Percentiles rank a stretch among this genome's conserved stretches.
These are phyloP conservation scores for Paracorniculantispora psalliotae DNA, from an alignment of 2,329 filamentous ascomycete species.

Conservation along the genomic window DNA sequence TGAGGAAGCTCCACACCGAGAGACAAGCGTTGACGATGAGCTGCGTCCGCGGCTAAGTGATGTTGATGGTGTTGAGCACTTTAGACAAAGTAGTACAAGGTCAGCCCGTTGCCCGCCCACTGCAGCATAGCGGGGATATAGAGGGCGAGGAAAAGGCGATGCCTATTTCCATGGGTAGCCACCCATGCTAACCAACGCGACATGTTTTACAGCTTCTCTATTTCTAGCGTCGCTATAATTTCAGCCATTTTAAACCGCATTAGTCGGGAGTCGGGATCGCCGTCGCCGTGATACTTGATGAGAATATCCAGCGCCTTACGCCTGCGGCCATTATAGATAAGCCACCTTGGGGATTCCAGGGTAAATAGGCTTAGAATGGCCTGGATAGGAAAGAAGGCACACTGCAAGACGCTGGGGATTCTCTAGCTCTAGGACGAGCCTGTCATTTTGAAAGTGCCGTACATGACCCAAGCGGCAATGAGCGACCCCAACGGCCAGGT, in stretches of 20 bases:
- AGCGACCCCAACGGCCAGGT: conserved; percentile 17
- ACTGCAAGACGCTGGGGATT: conserved; percentile 20
- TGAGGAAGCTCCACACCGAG: no score
- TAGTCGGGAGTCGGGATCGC: conserved; percentile 25
- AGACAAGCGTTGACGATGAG: conserved; percentile 29
- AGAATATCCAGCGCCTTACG: conserved; percentile 30
- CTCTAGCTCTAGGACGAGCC: conserved; percentile 19
- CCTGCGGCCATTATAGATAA: conserved; percentile 30
- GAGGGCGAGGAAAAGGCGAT: conserved; percentile 31
- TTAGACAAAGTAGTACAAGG: conserved; percentile 35
- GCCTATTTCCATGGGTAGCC: conserved; percentile 29
- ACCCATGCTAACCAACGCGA: conserved; percentile 24
- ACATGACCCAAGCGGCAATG: conserved; percentile 22
- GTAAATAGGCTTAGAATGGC: conserved; percentile 1
- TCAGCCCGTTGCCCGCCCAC: conserved; percentile 27
- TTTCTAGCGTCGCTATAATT: conserved; percentile 22
- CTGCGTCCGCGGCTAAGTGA: conserved; percentile 25
- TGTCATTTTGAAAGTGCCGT: conserved; percentile 19
- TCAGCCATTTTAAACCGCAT: conserved; percentile 23
- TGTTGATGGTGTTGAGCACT: conserved; percentile 35
- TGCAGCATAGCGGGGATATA: conserved; percentile 16
- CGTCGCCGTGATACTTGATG: conserved; percentile 37
- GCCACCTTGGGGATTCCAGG: conserved; percentile 16
- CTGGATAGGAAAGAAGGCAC: conserved; percentile 13
- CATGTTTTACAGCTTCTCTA: conserved; percentile 21